Evolutionary conservation across 1,284 basidiomycete genomes (phyloP), one percentile per base, ranked within the genome.

Genomic region (Lentinula novae-zelandiae): DNA sequence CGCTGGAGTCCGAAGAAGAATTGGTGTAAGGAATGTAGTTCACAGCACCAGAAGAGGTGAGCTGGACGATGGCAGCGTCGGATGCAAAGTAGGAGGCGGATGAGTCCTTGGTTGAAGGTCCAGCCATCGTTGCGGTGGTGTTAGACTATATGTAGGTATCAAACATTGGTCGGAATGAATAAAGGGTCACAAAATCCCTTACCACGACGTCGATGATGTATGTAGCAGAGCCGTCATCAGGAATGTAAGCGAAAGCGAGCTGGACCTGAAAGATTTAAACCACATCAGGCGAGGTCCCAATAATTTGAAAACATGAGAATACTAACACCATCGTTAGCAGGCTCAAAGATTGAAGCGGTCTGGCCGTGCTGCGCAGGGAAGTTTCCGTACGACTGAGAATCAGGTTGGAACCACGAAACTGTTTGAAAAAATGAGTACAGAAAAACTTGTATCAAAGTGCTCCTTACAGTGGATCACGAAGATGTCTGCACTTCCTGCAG

Each of bases 381-480:
- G 6, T 80, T 67, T 62, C 83, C 81, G 64, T 89, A 95, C 0
- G 78, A 63, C 71, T 95, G 92, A 4, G 85, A 67, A n/a, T 80
- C 73, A 17, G 90, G 86, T 72, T 96, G 93, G 82, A 90, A 89
- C 78, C 79, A 91, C 10, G 88, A 84, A 74, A 85, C 92, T 94
- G 60, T 13, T 27, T 3, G 52, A 1, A 53, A 48, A 53, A 33
- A 38, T 50, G 48, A 39, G 57, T 48, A 63, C 27, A 27, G 27
- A 27, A 27, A 27, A 27, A 27, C 27, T 27, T 27, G 27, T 3
- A 27, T 27, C 12, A 1, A n/a, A 58, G 22, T n/a, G 27, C 15
- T 57, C 75, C 89, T 67, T 67, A 90, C 91, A 95, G 75, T 96
- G 93, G 64, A 96, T 92, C 39, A 95, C 92, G 67, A 93, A 96